Base-by-base conservation (phyloP, 1,139 yeast genomes). In the Eremothecium gossypii region DNA sequence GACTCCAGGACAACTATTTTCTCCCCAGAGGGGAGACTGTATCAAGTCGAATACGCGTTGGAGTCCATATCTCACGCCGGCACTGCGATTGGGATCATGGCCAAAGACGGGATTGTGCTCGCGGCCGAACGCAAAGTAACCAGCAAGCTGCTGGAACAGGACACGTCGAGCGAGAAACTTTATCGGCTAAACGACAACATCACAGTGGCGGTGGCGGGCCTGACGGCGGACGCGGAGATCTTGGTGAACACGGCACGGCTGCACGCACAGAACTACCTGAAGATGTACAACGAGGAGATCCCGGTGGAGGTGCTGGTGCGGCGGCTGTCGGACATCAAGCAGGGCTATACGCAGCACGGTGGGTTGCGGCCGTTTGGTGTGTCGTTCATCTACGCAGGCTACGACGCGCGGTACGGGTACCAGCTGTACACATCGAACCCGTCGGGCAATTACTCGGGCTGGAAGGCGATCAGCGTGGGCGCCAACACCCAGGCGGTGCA, bases 331-430 rank as follows among this genome's bases (percentile, higher is more conserved):
- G 95, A 93, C 65, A 77, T 85, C 51, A 93, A 91, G 66, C 99
- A 93, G 65, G 96, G 97, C 12, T 93, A 93, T 65, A 93, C 99
- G 10, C 99, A 91, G 65, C 95, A 85, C 60, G 99, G 99, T 59
- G 99, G 98, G 36, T 74, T 91, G 60, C 80, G 99, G 66, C 99
- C 99, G 26, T 93, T 87, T 64, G 98, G 99, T 55, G 98, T 91
- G 37, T 83, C 95, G 47, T 87, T 93, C 67, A 76, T 93, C 50
- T 91, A 85, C 60, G 98, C 97, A 8, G 99, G 99, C 4, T 83
- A 82, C 61, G 98, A 93, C 62, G 93, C 86, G 45, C 70, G 86
- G 56, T 83, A 81, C 56, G 86, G 89, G 39, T 91, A 83, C 70
- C 98, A 93, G 66, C 72, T 93, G 53, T 93, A 83, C 66, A 89